phyloP scores from a whole-genome alignment of 1,284 basidiomycete genomes.

The Entoloma clypeatum region DNA sequence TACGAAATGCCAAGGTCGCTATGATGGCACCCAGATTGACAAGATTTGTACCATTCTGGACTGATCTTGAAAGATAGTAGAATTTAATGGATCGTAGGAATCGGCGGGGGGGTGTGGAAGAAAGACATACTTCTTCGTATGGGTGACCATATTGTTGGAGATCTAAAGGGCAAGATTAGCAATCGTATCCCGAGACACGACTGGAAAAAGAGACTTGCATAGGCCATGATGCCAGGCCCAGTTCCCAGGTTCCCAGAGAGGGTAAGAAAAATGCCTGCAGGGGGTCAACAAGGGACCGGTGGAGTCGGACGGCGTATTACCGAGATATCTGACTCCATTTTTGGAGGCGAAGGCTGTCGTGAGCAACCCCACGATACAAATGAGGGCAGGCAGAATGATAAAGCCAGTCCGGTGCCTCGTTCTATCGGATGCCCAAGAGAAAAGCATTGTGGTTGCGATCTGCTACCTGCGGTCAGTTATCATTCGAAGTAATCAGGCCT shows the following conservation, averaged over 20 bases:
- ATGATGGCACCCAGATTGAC: too few relatives aligned
- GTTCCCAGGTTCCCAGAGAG: slow-evolving; percentile 38
- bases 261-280: slow-evolving; percentile 37
- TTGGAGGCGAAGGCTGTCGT: slow-evolving; percentile 35
- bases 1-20: too few relatives aligned
- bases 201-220: too few relatives aligned
- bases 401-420: slow-evolving; percentile 36
- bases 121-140: too few relatives aligned
- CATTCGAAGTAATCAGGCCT: background rate
- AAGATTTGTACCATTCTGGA: too few relatives aligned
- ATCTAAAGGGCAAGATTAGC: too few relatives aligned
- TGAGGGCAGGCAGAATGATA: slow-evolving; percentile 33
- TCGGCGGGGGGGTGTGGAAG: too few relatives aligned
- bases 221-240: too few relatives aligned
- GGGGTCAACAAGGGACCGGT: background rate
- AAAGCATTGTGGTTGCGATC: slow-evolving; percentile 35
- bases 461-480: slow-evolving; percentile 11
- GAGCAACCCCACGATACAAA: slow-evolving; percentile 34
- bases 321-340: slow-evolving; percentile 37
- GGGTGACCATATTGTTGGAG: too few relatives aligned
- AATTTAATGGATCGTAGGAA: too few relatives aligned
- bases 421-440: slow-evolving; percentile 40
- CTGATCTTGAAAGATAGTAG: too few relatives aligned
- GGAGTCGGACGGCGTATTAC: slow-evolving; percentile 21
- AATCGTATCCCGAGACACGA: too few relatives aligned